A percentile compares a stretch with the other conserved stretches of the same genome.
phyloP scores from a whole-genome alignment of 331 rosid species.

The Phaseolus coccineus region DNA sequence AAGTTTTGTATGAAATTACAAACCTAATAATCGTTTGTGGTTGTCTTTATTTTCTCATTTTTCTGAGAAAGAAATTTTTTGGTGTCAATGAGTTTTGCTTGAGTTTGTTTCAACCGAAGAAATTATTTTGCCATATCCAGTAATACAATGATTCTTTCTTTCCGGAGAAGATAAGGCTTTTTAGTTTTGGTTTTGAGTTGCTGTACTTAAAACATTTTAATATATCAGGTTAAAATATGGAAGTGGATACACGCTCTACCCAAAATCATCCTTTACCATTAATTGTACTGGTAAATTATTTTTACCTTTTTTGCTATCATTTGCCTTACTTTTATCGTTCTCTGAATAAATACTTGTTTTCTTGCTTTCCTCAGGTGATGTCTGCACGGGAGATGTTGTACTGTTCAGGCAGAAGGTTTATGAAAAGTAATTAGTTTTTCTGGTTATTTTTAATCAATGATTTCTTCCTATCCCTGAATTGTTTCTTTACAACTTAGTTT shows the following conservation, averaged over 20 bases:
- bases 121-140: conserved; percentile 10
- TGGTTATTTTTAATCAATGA: conserved; percentile 27
- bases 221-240: conserved; percentile 67
- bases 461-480: conserved; percentile 22
- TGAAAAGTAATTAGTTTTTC: conserved; percentile 58
- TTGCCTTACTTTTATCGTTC: conserved; percentile 36
- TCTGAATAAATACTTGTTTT: conserved; percentile 25
- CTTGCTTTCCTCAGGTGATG: conserved; percentile 69
- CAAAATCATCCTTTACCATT: conserved; percentile 68
- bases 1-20: conserved; percentile 20
- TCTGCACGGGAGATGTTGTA: conserved; percentile 82
- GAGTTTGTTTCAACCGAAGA: conserved; percentile 6
- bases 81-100: not conserved
- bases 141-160: conserved; percentile 7
- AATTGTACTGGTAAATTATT: conserved; percentile 69
- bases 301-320: conserved; percentile 31
- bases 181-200: conserved; percentile 31
- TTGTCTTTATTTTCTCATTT: conserved; percentile 7
- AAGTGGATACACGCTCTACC: conserved; percentile 63
- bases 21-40: conserved; percentile 29
- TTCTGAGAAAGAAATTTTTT: not conserved
- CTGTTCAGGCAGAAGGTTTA: conserved; percentile 78
- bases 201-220: not conserved
- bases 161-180: conserved; percentile 4
- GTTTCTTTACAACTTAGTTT: not conserved